Percentiles rank a stretch among this genome's conserved stretches.
phyloP scores from a whole-genome alignment of 2,329 filamentous ascomycete species.

The Bipolaris sorokiniana region DNA sequence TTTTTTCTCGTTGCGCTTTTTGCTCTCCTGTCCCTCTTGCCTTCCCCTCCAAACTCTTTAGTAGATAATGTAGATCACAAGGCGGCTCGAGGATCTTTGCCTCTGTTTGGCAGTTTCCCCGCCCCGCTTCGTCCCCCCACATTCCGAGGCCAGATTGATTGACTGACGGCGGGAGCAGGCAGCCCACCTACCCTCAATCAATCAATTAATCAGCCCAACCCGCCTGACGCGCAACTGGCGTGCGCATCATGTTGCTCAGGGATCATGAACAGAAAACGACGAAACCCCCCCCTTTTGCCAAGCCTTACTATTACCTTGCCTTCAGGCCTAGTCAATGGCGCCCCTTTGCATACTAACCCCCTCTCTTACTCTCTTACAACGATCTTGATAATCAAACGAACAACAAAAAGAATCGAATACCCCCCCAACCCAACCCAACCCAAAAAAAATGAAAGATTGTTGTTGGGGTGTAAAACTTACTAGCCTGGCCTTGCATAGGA shows the following conservation, averaged over 20 bases:
- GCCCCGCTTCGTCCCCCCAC: not conserved
- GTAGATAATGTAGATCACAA: not conserved
- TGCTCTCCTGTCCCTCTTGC: not conserved
- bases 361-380: not conserved
- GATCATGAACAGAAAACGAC: not conserved
- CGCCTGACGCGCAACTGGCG: not conserved
- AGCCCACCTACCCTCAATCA: not conserved
- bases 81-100: not conserved
- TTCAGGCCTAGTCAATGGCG: too few species aligned
- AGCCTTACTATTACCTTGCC: too few species aligned
- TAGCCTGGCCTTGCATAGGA: slow-evolving; percentile 80
- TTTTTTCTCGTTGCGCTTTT: not conserved
- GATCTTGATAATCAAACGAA: not conserved
- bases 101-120: not conserved
- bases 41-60: not conserved
- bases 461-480: slow-evolving; percentile 25
- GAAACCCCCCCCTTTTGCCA: too few species aligned
- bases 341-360: not conserved
- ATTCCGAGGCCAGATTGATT: not conserved
- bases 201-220: not conserved
- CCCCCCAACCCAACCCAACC: too few species aligned
- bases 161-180: not conserved
- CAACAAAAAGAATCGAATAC: not conserved
- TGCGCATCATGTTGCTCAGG: not conserved
- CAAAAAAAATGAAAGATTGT: not conserved